Evolutionary conservation across 139 green algal species (phyloP), one percentile per base, ranked within the genome.

Genomic region (Micromonas pusilla): DNA sequence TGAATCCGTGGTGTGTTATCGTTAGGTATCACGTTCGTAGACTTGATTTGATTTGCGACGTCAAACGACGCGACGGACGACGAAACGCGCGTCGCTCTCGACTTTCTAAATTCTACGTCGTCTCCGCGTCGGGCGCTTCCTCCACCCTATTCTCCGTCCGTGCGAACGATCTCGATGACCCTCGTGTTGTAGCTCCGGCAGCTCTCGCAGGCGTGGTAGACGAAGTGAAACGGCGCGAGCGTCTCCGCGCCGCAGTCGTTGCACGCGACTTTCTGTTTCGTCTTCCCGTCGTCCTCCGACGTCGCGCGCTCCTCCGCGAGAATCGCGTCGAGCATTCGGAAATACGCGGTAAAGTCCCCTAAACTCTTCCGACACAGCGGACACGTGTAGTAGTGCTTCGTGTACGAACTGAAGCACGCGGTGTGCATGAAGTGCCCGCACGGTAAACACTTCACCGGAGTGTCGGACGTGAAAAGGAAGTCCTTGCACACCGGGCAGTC

Each of bases 401-500:
- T 76, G 39, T 81, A 81, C 76, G 62, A 37, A 5, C 52, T 20
- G 63, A 75, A 81, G 34, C 76, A 81, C 33, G 65, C 32, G 28
- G 66, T 52, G 76, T 81, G 76, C 76, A 81, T 81, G 2, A 81
- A 78, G 13, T 81, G 76, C 6, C 76, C 76, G 36, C 76, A 81
- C 39, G 76, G 76, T 2, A 73, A 32, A 6, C n/a, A n/a, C 36
- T 73, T 73, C 33, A 81, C 62, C 53, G 72, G 72, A 13, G 72
- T 71, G 1, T 68, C 57, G n/a, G 54, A 71, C 5, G 96, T 94
- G 68, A 98, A 98, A 1, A 99, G 87, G 79, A 88, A 90, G 73
- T 99, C 95, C 66, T 91, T 89, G 85, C 95, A 99, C 45, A 98
- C 91, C 30, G 95, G 93, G 87, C 95, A 99, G 81, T 92, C 89